A percentile compares a stretch with the other conserved stretches of the same genome.
These are phyloP conservation scores for Cryptosporidium felis DNA, from an alignment of 169 alveolate species.

Conservation along the genomic window DNA sequence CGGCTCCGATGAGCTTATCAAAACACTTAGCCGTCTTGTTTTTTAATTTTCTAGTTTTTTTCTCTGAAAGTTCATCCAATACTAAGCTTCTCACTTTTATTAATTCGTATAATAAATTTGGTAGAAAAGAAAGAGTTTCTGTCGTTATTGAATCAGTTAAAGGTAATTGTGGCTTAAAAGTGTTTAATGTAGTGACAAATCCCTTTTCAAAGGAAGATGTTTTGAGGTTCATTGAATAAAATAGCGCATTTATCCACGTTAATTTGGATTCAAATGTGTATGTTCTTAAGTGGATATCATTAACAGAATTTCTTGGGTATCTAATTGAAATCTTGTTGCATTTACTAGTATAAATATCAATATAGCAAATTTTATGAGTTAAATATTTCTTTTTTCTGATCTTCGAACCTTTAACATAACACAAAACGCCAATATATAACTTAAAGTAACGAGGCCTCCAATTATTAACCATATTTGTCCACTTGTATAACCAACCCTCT, in stretches of 20 bases:
- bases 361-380: not conserved
- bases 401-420: slow-evolving; percentile 44
- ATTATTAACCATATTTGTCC: slow-evolving; percentile 86
- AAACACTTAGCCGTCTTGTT: not conserved
- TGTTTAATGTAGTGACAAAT: not conserved
- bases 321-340: slow-evolving; percentile 10
- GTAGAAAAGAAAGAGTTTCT: slow-evolving; percentile 3
- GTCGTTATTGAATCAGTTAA: slow-evolving; percentile 4
- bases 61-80: slow-evolving; percentile 39
- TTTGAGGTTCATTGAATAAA: slow-evolving; percentile 32
- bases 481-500: slow-evolving; percentile 87
- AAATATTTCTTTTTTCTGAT: slow-evolving; percentile 7
- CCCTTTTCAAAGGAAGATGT: not conserved
- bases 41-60: not conserved
- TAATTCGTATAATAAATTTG: slow-evolving; percentile 40
- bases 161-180: not conserved
- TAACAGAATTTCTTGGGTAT: slow-evolving; percentile 5
- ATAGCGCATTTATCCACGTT: slow-evolving; percentile 45
- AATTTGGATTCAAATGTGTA: slow-evolving; percentile 56
- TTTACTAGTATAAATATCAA: slow-evolving; percentile 24
- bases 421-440: slow-evolving; percentile 79
- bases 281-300: slow-evolving; percentile 31
- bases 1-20: slow-evolving; percentile 36
- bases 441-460: slow-evolving; percentile 86
- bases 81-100: slow-evolving; percentile 37